Evolutionary conservation across 2,329 filamentous ascomycete species (phyloP), one percentile per base, ranked within the genome.

Genomic region (Ceratocystis destructans): DNA sequence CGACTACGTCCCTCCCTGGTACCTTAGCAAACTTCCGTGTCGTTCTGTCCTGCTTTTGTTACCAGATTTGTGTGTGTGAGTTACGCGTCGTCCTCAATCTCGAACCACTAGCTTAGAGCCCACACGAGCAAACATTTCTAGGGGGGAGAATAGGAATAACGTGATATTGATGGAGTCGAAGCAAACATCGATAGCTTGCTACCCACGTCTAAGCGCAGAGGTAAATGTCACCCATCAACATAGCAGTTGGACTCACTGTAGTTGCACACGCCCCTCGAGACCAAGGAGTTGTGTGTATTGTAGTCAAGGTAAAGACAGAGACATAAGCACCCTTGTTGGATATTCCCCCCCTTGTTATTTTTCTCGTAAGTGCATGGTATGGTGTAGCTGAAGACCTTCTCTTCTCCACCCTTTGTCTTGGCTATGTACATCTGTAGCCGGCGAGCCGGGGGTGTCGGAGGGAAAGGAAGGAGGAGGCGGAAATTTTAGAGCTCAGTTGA

Each of bases 291-390:
- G 10, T 41, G 12, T 41, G 37, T 15, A 41, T 41, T 41, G 37
- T 41, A 25, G 48, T 25, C 20, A 15, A 53, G 17, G 28, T 33
- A 59, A 8, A 37, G 2, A 37, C 55, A 59, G 20, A 59, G 28
- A 59, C 55, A 37, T 10, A 20, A 59, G 8, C 31, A 59, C 4
- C 55, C 55, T 28, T 59, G 55, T 59, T 59, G 55, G 28, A 37
- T 4, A 8, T 37, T n/a, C 15, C 5, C 55, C 55, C 55, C 55
- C 53, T 41, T 59, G 55, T 37, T 20, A 8, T 28, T 20, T 41
- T 59, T 37, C 55, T 59, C 55, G 55, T 59, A 59, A 59, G 55
- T 25, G 48, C 48, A 53, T 53, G 48, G 48, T 20, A 25, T 22
- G 48, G 48, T 20, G 48, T 53, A 53, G 48, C 48, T 53, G 48